Percentiles rank a stretch among this genome's conserved stretches.
phyloP scores from a whole-genome alignment of 441 rosid species.

The Euphorbia celastroides region DNA sequence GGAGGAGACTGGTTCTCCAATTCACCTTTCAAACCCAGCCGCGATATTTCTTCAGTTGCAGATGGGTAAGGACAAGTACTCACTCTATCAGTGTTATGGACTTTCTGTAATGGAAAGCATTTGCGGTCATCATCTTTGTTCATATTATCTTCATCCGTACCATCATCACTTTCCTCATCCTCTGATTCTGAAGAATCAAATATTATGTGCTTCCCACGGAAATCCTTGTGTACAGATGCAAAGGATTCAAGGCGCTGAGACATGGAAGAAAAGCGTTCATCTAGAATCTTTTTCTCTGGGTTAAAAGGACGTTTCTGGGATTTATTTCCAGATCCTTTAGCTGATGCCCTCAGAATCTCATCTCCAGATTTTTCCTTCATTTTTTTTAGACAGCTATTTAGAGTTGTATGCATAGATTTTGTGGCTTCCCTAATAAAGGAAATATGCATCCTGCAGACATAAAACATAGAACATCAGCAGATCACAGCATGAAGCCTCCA shows the following conservation, averaged over 20 bases:
- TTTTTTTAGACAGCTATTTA: conserved; percentile 35
- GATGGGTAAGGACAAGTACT: conserved; percentile 96
- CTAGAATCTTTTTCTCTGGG: conserved; percentile 39
- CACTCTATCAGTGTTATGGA: conserved; percentile 36
- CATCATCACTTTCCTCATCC: conserved; percentile 48
- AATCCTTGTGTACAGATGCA: conserved; percentile 47
- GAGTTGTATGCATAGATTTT: conserved; percentile 41
- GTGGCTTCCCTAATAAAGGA: conserved; percentile 57
- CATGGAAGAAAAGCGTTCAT: conserved; percentile 54
- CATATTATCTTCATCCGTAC: conserved; percentile 27
- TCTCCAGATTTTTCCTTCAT: conserved; percentile 36
- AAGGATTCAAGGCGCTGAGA: conserved; percentile 65
- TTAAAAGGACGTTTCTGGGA: conserved; percentile 35
- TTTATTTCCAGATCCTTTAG: conserved; percentile 20
- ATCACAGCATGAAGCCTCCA: background rate
- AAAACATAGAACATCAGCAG: background rate
- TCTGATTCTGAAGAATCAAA: conserved; percentile 81
- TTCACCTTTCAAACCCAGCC: conserved; percentile 64
- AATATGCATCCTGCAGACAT: conserved; percentile 62
- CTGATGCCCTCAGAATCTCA: conserved; percentile 25
- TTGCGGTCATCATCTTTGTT: conserved; percentile 21
- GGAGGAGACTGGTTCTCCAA: conserved; percentile 22
- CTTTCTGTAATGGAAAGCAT: conserved; percentile 20
- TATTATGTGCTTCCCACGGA: conserved; percentile 73
- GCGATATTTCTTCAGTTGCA: conserved; percentile 75